A percentile compares a stretch with the other conserved stretches of the same genome.
Conservation (phyloP, 208 protist species). For the Phytomonas sp. region DNA sequence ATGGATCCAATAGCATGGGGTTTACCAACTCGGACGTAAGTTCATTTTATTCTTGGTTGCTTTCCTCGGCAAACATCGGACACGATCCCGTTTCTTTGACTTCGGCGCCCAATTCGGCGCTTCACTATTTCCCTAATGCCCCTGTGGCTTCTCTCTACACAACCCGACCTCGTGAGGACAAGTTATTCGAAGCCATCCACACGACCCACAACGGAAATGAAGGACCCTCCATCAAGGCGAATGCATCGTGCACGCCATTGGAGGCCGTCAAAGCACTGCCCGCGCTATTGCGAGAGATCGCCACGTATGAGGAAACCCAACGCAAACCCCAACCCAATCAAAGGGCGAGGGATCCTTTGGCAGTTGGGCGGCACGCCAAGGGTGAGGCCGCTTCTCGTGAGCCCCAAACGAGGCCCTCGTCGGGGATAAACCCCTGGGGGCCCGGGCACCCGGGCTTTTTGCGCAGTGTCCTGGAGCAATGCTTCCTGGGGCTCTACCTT, state of each 20-base stretch:
- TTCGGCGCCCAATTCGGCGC: neutral
- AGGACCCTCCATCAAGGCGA: too few relatives aligned
- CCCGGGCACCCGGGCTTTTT: neutral
- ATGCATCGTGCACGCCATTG: neutral
- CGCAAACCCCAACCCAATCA: neutral
- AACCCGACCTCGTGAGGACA: neutral
- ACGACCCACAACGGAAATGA: neutral
- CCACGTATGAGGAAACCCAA: neutral
- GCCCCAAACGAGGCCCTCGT: neutral
- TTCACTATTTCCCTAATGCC: neutral
- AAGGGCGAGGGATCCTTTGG: neutral
- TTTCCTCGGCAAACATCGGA: neutral
- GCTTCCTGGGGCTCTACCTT: conserved; percentile 11
- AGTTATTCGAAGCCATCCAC: neutral
- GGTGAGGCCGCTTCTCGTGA: neutral
- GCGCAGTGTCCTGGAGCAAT: conserved; percentile 15
- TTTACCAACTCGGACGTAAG: neutral
- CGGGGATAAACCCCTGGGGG: neutral
- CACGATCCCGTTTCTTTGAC: neutral
- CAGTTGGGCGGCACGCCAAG: neutral
- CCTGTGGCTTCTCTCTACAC: neutral
- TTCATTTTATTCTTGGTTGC: neutral
- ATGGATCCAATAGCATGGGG: neutral
- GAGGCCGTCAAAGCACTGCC: neutral
- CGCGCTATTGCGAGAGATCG: neutral